Conservation (phyloP, 2,329 filamentous ascomycete species). For the Ascochyta viciae-villosae region DNA sequence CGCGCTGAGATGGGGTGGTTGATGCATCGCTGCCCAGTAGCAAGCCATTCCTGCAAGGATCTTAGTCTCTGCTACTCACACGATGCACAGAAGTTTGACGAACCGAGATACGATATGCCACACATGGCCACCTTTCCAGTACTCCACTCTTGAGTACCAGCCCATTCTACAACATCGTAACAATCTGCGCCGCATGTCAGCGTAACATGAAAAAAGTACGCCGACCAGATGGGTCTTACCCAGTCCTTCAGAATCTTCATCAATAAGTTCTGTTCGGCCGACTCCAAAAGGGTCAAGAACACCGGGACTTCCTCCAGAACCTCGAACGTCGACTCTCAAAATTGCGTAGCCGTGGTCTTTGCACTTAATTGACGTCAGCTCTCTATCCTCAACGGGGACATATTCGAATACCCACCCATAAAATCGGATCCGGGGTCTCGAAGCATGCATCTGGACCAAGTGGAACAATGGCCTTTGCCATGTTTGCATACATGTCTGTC, state of each 20-base stretch:
- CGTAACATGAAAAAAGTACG: not conserved
- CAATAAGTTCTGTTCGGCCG: not conserved
- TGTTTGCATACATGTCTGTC: not conserved
- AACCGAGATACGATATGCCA: not conserved
- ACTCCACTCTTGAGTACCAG: not conserved
- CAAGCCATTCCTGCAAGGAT: not conserved
- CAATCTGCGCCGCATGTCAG: not conserved
- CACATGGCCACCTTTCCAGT: not conserved
- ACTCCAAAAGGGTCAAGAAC: not conserved
- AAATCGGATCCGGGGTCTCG: not conserved
- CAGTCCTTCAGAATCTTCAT: not conserved
- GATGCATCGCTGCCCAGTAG: conserved; percentile 5
- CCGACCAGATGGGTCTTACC: not conserved
- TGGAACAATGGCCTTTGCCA: not conserved
- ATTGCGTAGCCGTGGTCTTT: not conserved
- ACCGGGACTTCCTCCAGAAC: not conserved
- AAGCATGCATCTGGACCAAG: not conserved
- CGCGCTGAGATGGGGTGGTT: conserved; percentile 2
- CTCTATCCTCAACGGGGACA: not conserved
- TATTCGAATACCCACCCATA: not conserved
- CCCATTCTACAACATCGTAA: not conserved
- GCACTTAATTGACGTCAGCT: not conserved
- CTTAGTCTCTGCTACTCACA: not conserved
- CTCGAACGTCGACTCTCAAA: not conserved
- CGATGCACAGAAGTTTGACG: not conserved